phyloP scores from a whole-genome alignment of 306 rosid species.

The peach (Prunus persica) region DNA sequence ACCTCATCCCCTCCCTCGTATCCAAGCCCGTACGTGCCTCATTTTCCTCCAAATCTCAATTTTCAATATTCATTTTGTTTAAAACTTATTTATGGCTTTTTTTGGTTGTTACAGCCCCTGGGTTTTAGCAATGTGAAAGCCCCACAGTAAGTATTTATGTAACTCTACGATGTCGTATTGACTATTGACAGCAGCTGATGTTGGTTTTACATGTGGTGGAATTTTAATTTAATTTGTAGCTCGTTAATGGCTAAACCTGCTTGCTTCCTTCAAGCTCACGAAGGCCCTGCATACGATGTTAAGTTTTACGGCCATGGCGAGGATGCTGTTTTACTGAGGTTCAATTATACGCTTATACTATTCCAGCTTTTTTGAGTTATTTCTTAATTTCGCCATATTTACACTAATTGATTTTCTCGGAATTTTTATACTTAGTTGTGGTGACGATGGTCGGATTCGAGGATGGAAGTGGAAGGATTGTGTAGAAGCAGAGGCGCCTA shows the following conservation, averaged over 20 bases:
- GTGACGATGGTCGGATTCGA: constrained; percentile 84
- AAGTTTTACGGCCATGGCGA: constrained; percentile 68
- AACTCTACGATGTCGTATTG: background rate
- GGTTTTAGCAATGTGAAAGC: constrained; percentile 40
- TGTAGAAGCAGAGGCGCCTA: constrained; percentile 34
- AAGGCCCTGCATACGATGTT: constrained; percentile 82
- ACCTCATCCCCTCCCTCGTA: constrained; percentile 59
- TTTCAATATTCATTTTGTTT: background rate
- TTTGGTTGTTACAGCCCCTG: constrained; percentile 48
- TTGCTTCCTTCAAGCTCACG: constrained; percentile 69
- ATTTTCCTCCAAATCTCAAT: background rate
- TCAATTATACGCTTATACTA: background rate
- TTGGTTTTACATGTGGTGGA: constrained; percentile 28
- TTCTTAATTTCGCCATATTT: background rate
- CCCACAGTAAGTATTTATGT: constrained; percentile 43
- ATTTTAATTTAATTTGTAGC: constrained; percentile 31
- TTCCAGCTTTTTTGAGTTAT: background rate
- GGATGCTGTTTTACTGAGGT: constrained; percentile 72
- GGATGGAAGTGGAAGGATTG: constrained; percentile 92
- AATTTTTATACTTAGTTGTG: constrained; percentile 54
- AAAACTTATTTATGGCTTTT: constrained; percentile 1
- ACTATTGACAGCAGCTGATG: constrained; percentile 11
- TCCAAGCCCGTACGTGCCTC: constrained; percentile 47
- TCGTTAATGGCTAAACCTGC: constrained; percentile 57
- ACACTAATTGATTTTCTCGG: background rate